phyloP scores from a whole-genome alignment of 192 early-diverging fungal genomes.

The Entrophospora sp. region DNA sequence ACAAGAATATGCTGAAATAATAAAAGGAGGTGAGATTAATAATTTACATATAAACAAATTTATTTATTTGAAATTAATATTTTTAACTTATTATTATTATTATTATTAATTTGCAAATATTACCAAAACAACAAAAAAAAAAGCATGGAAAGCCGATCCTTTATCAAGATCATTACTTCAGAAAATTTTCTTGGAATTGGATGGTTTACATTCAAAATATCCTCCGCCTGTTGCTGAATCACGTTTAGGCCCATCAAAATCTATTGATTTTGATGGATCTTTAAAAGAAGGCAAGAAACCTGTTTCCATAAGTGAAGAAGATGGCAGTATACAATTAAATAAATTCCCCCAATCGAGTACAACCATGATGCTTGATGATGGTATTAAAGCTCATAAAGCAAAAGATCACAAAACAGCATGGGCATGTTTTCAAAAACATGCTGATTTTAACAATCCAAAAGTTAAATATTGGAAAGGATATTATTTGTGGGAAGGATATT shows the following conservation, averaged over 20 bases:
- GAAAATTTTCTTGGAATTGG: not conserved
- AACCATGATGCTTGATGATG: not conserved
- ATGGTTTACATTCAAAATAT: not conserved
- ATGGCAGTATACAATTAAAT: not conserved
- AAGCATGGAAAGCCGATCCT: not conserved
- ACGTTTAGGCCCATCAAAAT: not conserved
- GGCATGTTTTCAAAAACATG: no score
- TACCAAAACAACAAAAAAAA: not conserved
- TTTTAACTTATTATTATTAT: no score
- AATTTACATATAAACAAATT: no score
- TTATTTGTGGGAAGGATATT: no score
- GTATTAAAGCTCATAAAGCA: constrained; percentile 1
- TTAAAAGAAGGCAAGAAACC: no score
- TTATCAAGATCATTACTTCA: not conserved
- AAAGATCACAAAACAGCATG: no score
- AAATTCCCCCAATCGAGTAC: not conserved
- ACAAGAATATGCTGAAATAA: no score
- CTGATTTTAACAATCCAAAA: no score
- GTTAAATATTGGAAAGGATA: no score
- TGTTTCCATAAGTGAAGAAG: not conserved
- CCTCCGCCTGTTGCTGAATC: not conserved
- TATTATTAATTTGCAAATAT: not conserved
- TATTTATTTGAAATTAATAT: no score
- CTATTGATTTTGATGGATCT: not conserved
- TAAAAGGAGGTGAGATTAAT: no score